These are phyloP conservation scores for Paramyrothecium sp. DNA, from an alignment of 2,329 filamentous ascomycete genomes.

Conservation along the genomic window DNA sequence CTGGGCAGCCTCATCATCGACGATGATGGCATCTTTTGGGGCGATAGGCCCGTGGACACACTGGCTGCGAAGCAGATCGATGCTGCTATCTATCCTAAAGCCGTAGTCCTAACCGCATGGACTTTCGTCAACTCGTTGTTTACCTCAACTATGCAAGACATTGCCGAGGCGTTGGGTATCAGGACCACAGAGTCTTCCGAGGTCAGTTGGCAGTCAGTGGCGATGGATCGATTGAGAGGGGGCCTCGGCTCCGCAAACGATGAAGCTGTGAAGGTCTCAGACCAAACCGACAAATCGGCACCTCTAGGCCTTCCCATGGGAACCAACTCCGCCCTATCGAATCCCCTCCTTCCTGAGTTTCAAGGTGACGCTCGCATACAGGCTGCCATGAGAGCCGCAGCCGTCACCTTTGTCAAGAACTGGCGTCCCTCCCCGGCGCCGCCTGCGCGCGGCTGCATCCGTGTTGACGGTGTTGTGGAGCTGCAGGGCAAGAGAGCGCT, in stretches of 20 bases:
- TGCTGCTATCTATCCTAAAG: conserved; percentile 53
- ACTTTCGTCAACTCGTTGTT: conserved; percentile 48
- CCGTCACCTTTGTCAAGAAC: conserved; percentile 37
- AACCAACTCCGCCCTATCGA: conserved; percentile 20
- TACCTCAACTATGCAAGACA: conserved; percentile 40
- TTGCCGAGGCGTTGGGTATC: conserved; percentile 46
- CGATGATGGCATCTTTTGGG: conserved; percentile 47
- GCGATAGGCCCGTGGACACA: conserved; percentile 47
- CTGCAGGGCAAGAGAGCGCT: conserved; percentile 43
- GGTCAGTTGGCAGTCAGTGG: conserved; percentile 28
- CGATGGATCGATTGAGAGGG: conserved; percentile 24
- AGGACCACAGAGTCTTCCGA: conserved; percentile 19
- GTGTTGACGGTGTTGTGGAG: conserved; percentile 54
- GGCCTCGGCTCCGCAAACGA: conserved; percentile 17
- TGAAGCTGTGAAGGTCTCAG: conserved; percentile 18
- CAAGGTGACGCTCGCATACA: conserved; percentile 33
- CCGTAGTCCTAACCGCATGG: conserved; percentile 49
- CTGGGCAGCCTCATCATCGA: conserved; percentile 45
- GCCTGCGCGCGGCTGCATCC: conserved; percentile 50
- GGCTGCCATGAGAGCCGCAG: conserved; percentile 28
- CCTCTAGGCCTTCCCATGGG: conserved; percentile 19
- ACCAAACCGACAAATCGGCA: conserved; percentile 19
- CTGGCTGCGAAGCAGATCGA: conserved; percentile 41
- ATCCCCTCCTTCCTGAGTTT: conserved; percentile 23
- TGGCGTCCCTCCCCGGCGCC: conserved; percentile 42